Percentiles rank a stretch among this genome's conserved stretches.
Conservation (phyloP, 495 filamentous ascomycete species). For the Xylaria venustula region DNA sequence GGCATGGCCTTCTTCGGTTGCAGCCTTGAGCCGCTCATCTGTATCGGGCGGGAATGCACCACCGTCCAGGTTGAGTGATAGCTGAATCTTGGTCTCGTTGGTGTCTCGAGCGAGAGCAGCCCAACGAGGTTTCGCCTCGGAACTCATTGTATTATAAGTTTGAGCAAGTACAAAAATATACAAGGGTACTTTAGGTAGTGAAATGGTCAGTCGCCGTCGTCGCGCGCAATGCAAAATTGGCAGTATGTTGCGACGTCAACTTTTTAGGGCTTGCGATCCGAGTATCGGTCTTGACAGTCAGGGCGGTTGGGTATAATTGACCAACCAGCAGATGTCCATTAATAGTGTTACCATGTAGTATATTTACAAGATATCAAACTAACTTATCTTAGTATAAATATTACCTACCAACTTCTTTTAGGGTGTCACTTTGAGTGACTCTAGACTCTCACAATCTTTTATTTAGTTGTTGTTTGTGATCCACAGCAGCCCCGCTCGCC, state of each 20-base stretch:
- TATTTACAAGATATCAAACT: background rate
- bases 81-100: constrained; percentile 93
- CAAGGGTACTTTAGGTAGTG: too few species aligned
- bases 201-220: background rate
- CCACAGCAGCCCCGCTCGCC: background rate
- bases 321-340: constrained; percentile 6
- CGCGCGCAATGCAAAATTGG: background rate
- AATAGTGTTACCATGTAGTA: background rate
- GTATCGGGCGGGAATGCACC: constrained; percentile 68
- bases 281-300: constrained; percentile 5
- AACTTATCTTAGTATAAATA: background rate
- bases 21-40: constrained; percentile 37
- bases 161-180: background rate
- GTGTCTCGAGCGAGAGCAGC: constrained; percentile 79
- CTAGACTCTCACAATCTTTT: background rate
- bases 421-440: too few species aligned
- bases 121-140: constrained; percentile 53
- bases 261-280: background rate
- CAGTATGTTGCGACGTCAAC: background rate
- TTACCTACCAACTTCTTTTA: too few species aligned
- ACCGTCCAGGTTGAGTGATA: constrained; percentile 90
- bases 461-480: background rate
- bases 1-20: constrained; percentile 62
- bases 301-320: background rate
- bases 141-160: constrained; percentile 33